Conservation (phyloP, 257 asterid genomes). For the Jacaranda mimosifolia region DNA sequence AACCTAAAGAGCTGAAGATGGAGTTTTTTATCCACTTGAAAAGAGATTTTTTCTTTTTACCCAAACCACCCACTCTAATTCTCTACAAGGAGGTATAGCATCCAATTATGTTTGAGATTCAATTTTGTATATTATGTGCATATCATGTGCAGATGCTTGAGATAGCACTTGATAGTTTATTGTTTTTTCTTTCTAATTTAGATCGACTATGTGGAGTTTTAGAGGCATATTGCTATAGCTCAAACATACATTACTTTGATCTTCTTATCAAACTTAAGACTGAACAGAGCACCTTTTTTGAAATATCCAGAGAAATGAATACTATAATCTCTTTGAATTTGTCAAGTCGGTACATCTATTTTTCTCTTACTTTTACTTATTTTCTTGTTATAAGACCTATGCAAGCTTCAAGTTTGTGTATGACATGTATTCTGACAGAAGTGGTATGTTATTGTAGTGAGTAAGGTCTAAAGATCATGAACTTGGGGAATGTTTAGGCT, state of each 20-base stretch:
- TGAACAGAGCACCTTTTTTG: slow-evolving; percentile 98
- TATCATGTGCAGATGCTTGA: slow-evolving; percentile 23
- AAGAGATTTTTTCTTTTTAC: slow-evolving; percentile 98
- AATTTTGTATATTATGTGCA: slow-evolving; percentile 3
- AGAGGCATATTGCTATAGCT: slow-evolving; percentile 96
- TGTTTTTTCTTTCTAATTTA: slow-evolving; percentile 34
- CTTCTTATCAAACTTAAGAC: slow-evolving; percentile 85
- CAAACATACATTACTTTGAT: slow-evolving; percentile 97
- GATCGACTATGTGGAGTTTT: slow-evolving; percentile 97
- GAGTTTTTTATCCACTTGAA: slow-evolving; percentile 96
- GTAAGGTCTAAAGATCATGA: slow-evolving; percentile 86
- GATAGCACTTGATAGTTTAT: slow-evolving; percentile 34
- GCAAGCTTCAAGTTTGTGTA: slow-evolving; percentile 24
- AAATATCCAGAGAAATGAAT: slow-evolving; percentile 92
- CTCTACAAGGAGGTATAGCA: slow-evolving; percentile 88
- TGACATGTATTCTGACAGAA: slow-evolving; percentile 18
- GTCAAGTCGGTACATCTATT: slow-evolving; percentile 62
- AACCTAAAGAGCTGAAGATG: slow-evolving; percentile 99
- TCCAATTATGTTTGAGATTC: slow-evolving; percentile 17
- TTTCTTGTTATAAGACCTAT: background rate
- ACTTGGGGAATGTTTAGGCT: slow-evolving; percentile 54
- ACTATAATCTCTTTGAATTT: slow-evolving; percentile 73
- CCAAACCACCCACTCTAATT: slow-evolving; percentile 96
- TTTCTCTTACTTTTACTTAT: slow-evolving; percentile 12
- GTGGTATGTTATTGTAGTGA: slow-evolving; percentile 53